Evolutionary conservation across 2,329 filamentous ascomycete genomes (phyloP).

Genomic region (Beauveria asiatica): DNA sequence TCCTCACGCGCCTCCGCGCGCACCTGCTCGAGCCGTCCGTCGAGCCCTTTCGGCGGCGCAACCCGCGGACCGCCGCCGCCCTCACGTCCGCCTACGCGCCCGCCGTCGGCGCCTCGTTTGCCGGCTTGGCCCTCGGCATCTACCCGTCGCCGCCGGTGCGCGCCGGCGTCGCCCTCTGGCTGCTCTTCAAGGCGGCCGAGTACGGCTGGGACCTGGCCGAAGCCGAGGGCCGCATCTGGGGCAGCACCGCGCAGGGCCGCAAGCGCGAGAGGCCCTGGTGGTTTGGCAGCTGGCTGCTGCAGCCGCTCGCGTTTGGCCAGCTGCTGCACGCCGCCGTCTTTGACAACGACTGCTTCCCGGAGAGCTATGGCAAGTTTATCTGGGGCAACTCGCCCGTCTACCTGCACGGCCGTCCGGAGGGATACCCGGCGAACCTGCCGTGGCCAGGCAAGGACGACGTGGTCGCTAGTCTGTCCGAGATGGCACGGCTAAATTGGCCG

Average conservation of each 20-base stretch:
- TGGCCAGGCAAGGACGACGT: slow-evolving; percentile 75
- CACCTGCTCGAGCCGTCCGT: slow-evolving; percentile 76
- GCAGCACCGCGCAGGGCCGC: slow-evolving; percentile 33
- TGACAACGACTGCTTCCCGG: slow-evolving; percentile 64
- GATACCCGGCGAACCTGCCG: slow-evolving; percentile 54
- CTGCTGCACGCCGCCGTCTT: slow-evolving; percentile 69
- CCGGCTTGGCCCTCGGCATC: slow-evolving; percentile 73
- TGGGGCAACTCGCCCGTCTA: slow-evolving; percentile 74
- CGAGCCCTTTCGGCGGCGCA: slow-evolving; percentile 70
- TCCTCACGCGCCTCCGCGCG: slow-evolving; percentile 70
- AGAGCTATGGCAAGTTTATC: slow-evolving; percentile 33
- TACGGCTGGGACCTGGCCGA: slow-evolving; percentile 80
- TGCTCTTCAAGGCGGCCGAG: slow-evolving; percentile 73
- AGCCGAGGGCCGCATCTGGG: slow-evolving; percentile 61
- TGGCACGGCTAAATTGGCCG: slow-evolving; percentile 79
- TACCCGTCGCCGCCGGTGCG: slow-evolving; percentile 59
- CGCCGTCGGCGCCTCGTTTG: slow-evolving; percentile 80
- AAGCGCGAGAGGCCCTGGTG: slow-evolving; percentile 65
- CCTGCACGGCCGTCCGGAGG: slow-evolving; percentile 61
- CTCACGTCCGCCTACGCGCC: slow-evolving; percentile 80
- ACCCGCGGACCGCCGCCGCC: slow-evolving; percentile 64
- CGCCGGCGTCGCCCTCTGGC: slow-evolving; percentile 73
- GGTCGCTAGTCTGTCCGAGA: slow-evolving; percentile 70
- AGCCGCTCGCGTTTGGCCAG: slow-evolving; percentile 68
- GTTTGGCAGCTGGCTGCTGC: slow-evolving; percentile 77